These are phyloP conservation scores for Triangularia setosa DNA, from an alignment of 2,329 filamentous ascomycete genomes.

Conservation along the genomic window DNA sequence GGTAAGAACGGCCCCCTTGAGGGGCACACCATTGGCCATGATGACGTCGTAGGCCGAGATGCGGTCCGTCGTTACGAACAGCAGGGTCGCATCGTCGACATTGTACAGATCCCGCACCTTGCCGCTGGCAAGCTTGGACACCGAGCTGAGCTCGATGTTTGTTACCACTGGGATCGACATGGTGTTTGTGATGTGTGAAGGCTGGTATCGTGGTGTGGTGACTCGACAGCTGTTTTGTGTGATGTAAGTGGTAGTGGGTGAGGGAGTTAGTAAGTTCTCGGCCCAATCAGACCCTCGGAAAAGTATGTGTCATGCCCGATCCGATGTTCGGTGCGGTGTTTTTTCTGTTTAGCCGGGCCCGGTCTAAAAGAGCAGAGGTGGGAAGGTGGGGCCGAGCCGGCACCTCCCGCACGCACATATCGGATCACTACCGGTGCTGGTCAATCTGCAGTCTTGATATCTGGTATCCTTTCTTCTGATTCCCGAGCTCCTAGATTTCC, in stretches of 20 bases:
- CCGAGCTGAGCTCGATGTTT: constrained; percentile 29
- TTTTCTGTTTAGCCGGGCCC: constrained; percentile 2
- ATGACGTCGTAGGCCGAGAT: constrained; percentile 96
- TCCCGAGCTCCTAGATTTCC: no score
- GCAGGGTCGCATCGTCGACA: constrained; percentile 29
- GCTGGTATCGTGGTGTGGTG: neutral
- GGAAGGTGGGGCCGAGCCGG: neutral
- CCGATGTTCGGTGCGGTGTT: constrained; percentile 3
- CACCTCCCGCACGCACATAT: neutral
- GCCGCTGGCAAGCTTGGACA: constrained; percentile 31
- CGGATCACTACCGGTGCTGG: neutral
- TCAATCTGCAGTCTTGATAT: neutral
- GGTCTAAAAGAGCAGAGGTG: neutral
- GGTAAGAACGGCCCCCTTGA: constrained; percentile 52
- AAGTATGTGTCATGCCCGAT: constrained; percentile 2
- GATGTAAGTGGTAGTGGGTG: neutral
- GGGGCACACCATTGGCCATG: constrained; percentile 63
- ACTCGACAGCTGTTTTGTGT: neutral
- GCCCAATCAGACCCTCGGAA: constrained; percentile 1
- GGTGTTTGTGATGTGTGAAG: neutral
- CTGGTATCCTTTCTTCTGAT: no score
- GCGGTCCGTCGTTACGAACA: constrained; percentile 44
- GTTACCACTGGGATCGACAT: constrained; percentile 27
- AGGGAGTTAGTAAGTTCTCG: neutral
- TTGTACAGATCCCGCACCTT: constrained; percentile 31